These are phyloP conservation scores for Capsella rubella DNA, from an alignment of 441 rosid genomes.

Conservation along the genomic window DNA sequence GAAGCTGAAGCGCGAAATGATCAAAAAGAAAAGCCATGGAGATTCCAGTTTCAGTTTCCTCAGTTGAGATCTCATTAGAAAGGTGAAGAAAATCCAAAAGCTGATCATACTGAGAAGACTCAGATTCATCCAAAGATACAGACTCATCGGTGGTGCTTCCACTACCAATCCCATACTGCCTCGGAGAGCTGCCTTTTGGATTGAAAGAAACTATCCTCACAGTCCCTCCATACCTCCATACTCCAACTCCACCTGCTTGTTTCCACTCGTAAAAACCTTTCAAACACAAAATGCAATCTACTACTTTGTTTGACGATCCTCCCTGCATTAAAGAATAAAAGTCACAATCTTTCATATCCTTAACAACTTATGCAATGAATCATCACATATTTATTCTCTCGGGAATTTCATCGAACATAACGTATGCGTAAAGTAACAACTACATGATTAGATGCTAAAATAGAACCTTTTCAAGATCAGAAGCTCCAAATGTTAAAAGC, in stretches of 20 bases:
- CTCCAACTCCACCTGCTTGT: conserved; percentile 90
- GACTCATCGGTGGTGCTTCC: conserved; percentile 90
- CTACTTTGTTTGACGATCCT: conserved; percentile 93
- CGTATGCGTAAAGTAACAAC: no score
- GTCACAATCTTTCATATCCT: background rate
- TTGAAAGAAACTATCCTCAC: conserved; percentile 79
- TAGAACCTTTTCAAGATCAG: conserved; percentile 92
- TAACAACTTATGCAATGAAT: conserved; percentile 12
- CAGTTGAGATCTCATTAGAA: conserved; percentile 71
- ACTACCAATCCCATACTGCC: conserved; percentile 63
- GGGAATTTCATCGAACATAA: conserved; percentile 25
- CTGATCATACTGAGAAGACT: conserved; percentile 89
- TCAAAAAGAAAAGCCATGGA: conserved; percentile 84
- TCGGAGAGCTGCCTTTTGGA: conserved; percentile 63
- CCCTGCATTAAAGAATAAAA: conserved; percentile 54
- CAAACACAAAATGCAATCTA: conserved; percentile 95
- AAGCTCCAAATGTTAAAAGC: conserved; percentile 94
- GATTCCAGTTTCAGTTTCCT: conserved; percentile 81
- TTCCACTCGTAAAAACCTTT: conserved; percentile 97
- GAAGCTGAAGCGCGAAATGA: conserved; percentile 80
- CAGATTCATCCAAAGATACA: conserved; percentile 80
- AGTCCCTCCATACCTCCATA: conserved; percentile 97
- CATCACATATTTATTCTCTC: background rate
- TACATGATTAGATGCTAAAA: no score
- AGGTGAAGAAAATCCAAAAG: conserved; percentile 87